Percentiles rank a stretch among this genome's conserved stretches.
These are phyloP conservation scores for Tubosaeta sp. DNA, from an alignment of 768 basidiomycete genomes.

Conservation along the genomic window DNA sequence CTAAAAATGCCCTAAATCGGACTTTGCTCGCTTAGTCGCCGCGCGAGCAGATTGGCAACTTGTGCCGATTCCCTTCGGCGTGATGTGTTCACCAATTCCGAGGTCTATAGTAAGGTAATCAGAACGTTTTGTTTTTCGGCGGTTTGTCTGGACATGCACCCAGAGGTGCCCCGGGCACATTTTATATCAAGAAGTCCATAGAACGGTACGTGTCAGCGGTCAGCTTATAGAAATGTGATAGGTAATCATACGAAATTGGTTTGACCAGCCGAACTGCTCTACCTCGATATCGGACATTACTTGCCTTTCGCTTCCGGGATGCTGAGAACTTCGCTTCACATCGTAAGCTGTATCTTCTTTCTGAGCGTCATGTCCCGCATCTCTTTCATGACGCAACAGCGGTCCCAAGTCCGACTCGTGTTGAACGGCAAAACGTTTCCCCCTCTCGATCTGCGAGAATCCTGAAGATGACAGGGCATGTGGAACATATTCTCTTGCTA, in stretches of 20 bases:
- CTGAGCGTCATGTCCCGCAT: not conserved
- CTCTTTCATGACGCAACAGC: slow-evolving; percentile 13
- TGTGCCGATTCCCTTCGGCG: no score
- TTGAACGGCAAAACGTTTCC: slow-evolving; percentile 39
- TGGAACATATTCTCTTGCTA: slow-evolving; percentile 36
- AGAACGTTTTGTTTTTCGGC: slow-evolving; percentile 34
- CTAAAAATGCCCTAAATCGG: no score
- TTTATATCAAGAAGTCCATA: slow-evolving; percentile 38
- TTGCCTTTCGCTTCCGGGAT: slow-evolving; percentile 40
- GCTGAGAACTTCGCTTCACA: slow-evolving; percentile 41
- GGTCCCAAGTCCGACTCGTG: slow-evolving; percentile 38
- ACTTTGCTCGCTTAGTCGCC: no score
- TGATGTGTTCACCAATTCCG: no score
- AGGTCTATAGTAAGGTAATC: no score
- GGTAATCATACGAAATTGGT: slow-evolving; percentile 11
- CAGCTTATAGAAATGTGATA: not conserved
- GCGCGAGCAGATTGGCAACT: no score
- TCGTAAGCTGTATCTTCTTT: slow-evolving; percentile 22
- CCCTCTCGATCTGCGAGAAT: slow-evolving; percentile 34
- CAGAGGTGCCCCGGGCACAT: slow-evolving; percentile 29
- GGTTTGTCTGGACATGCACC: slow-evolving; percentile 30
- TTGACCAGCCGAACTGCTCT: slow-evolving; percentile 27
- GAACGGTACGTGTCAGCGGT: slow-evolving; percentile 26
- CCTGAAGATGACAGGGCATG: slow-evolving; percentile 26
- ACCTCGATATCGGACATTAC: slow-evolving; percentile 43